A percentile compares a stretch with the other conserved stretches of the same genome.
phyloP scores from a whole-genome alignment of 306 rosid genomes.

The Urtica urens region DNA sequence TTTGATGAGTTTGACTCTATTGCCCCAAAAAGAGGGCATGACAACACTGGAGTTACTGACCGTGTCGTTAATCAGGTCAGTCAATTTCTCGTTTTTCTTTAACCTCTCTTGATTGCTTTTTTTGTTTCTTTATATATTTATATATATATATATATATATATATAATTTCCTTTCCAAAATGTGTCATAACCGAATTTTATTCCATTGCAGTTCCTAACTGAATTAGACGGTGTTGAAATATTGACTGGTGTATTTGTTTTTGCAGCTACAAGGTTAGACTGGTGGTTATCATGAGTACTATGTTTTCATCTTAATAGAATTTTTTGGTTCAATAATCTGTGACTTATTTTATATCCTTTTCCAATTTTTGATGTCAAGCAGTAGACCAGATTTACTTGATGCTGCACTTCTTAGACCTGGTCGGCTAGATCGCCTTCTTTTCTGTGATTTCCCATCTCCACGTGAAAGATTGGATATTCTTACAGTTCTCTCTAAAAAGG shows the following conservation, averaged over 20 bases:
- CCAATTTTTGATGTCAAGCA: conserved; percentile 46
- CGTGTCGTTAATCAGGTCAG: conserved; percentile 94
- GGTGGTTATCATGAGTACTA: no score
- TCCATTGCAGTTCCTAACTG: conserved; percentile 81
- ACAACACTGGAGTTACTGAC: conserved; percentile 96
- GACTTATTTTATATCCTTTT: not conserved
- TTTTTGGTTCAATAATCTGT: not conserved
- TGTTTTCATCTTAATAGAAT: not conserved
- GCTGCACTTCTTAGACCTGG: conserved; percentile 96
- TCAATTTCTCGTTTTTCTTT: no score
- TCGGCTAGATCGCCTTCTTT: conserved; percentile 86
- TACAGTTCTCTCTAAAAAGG: conserved; percentile 78
- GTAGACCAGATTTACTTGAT: conserved; percentile 96
- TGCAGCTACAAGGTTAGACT: conserved; percentile 94
- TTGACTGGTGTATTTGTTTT: conserved; percentile 93
- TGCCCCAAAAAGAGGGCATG: conserved; percentile 98
- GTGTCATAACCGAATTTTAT: no score
- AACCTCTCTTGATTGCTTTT: conserved; percentile 1
- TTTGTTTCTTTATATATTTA: not conserved
- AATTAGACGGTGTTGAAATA: conserved; percentile 92
- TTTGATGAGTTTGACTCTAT: conserved; percentile 96
- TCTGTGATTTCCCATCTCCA: conserved; percentile 78
- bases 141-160: no score
- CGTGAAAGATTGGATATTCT: conserved; percentile 81
- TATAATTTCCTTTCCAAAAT: no score